Conservation (phyloP, 139 green algal genomes). For the Protoeuglena noctilucae region DNA sequence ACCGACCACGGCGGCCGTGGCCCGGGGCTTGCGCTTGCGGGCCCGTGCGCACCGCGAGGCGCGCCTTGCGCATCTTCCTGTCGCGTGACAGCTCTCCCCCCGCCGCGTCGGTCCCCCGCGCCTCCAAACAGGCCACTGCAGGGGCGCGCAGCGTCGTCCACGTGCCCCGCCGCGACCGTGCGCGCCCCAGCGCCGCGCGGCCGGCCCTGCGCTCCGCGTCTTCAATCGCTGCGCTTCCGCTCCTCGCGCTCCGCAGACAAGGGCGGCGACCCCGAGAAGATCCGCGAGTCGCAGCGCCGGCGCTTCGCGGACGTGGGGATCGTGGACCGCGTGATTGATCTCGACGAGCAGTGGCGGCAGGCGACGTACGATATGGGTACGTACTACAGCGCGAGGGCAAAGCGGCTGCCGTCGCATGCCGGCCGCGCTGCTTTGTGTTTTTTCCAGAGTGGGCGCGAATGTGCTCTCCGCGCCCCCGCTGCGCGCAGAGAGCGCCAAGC, state of each 20-base stretch:
- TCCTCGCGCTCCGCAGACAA: conserved; percentile 49
- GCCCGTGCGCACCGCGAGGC: no score
- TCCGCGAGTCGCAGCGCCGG: conserved; percentile 78
- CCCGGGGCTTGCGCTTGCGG: no score
- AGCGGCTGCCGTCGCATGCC: no score
- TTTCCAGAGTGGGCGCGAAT: no score
- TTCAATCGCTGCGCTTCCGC: background rate
- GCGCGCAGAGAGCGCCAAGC: no score
- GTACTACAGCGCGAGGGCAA: no score
- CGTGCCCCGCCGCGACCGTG: background rate
- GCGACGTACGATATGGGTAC: no score
- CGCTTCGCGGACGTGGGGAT: conserved; percentile 60
- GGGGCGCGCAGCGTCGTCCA: background rate
- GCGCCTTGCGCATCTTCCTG: background rate
- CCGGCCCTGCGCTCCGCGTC: background rate
- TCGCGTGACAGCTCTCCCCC: background rate
- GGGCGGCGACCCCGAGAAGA: conserved; percentile 80
- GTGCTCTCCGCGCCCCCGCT: no score
- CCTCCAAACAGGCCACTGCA: background rate
- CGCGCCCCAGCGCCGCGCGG: background rate
- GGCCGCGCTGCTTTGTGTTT: no score
- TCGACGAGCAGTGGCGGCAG: conserved; percentile 83
- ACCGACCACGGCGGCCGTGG: no score
- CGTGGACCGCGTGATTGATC: conserved; percentile 82
- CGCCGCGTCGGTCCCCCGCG: background rate